These are phyloP conservation scores for Aspergillus latus DNA, from an alignment of 2,329 filamentous ascomycete species.

Conservation along the genomic window DNA sequence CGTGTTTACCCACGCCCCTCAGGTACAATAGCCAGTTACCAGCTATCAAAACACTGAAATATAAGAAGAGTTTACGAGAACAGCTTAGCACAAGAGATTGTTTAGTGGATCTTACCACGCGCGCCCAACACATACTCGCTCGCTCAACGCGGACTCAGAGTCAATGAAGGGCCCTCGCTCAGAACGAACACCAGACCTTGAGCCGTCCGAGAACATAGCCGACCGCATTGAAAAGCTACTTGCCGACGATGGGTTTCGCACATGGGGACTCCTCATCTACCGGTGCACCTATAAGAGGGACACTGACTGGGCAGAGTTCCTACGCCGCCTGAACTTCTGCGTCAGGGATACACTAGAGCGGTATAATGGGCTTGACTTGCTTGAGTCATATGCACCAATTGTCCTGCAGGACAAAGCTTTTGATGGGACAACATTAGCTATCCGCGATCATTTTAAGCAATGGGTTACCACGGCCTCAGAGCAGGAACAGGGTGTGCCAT, in stretches of 20 bases:
- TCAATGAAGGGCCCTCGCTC: not conserved
- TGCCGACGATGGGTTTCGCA: not conserved
- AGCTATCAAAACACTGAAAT: too few species aligned
- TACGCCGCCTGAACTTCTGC: not conserved
- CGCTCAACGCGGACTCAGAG: too few species aligned
- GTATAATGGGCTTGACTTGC: not conserved
- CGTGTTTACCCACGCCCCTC: too few species aligned
- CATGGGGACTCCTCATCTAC: conserved; percentile 7
- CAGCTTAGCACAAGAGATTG: too few species aligned
- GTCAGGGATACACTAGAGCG: not conserved
- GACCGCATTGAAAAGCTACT: not conserved
- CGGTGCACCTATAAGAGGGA: conserved; percentile 11
- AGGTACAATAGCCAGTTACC: too few species aligned
- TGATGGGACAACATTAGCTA: not conserved
- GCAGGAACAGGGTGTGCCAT: conserved; percentile 5
- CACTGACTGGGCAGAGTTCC: conserved; percentile 9
- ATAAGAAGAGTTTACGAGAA: too few species aligned
- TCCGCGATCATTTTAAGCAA: conserved; percentile 6
- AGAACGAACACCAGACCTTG: not conserved
- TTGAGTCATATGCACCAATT: not conserved
- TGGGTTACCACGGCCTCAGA: conserved; percentile 1
- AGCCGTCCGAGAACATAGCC: not conserved
- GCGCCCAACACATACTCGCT: too few species aligned
- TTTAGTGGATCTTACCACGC: too few species aligned
- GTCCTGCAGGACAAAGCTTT: conserved; percentile 6